phyloP scores from a whole-genome alignment of 768 basidiomycete species.

The Phlebiopsis flavidoalba region DNA sequence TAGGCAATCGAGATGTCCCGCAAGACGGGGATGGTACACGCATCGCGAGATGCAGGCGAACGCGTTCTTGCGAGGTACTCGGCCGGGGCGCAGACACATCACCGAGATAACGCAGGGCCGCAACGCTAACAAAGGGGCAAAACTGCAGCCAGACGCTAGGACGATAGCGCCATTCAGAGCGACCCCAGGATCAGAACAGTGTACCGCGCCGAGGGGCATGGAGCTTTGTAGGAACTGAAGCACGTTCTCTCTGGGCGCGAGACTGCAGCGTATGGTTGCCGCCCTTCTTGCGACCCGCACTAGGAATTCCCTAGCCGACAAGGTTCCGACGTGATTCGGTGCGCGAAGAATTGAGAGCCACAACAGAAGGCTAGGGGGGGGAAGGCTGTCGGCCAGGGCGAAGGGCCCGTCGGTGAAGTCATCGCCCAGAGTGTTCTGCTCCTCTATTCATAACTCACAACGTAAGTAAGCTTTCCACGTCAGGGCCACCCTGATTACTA shows the following conservation, averaged over 20 bases:
- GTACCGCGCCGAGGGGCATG: constrained; percentile 1
- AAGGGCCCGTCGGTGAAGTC: not conserved
- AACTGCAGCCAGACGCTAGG: not conserved
- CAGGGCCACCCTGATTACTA: not conserved
- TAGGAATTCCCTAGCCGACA: not conserved
- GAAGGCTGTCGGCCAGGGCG: not conserved
- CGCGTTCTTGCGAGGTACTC: not conserved
- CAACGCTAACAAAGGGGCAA: not conserved
- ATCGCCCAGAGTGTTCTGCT: not conserved
- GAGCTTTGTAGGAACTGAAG: not conserved
- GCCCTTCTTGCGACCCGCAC: constrained; percentile 1
- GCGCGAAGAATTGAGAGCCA: not conserved
- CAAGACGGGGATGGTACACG: not conserved
- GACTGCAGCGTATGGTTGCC: constrained; percentile 3
- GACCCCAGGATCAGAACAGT: not conserved
- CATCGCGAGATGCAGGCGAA: not conserved
- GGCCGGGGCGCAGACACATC: not conserved
- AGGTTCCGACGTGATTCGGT: constrained; percentile 2
- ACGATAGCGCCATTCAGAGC: not conserved
- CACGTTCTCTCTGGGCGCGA: constrained; percentile 2
- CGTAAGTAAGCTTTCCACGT: not conserved
- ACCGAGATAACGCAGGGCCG: constrained; percentile 9
- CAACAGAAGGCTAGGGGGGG: not conserved
- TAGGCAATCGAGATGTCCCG: constrained; percentile 16
- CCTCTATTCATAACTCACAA: not conserved